phyloP scores from a whole-genome alignment of 768 basidiomycete genomes.

The Coprinopsis cinerea region DNA sequence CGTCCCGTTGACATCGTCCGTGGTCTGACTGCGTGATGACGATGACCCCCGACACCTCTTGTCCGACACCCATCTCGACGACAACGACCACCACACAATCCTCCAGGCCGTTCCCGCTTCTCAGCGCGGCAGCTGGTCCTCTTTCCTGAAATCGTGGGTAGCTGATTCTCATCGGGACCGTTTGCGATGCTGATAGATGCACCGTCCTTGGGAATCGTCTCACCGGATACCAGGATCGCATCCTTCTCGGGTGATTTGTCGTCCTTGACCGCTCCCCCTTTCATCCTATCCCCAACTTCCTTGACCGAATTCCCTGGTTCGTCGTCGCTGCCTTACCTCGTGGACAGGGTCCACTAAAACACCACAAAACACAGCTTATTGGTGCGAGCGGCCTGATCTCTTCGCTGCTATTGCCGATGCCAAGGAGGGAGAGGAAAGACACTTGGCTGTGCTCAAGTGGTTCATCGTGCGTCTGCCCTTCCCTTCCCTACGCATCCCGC shows the following conservation, averaged over 20 bases:
- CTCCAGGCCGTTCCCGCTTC: slow-evolving; percentile 73
- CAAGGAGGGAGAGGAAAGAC: slow-evolving; percentile 61
- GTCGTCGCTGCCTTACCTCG: slow-evolving; percentile 17
- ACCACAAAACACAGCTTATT: slow-evolving; percentile 80
- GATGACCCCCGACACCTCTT: background rate
- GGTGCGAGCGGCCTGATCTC: slow-evolving; percentile 90
- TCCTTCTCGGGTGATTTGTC: slow-evolving; percentile 87
- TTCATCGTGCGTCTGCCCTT: slow-evolving; percentile 64
- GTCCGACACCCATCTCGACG: too few relatives aligned
- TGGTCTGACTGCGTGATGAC: background rate
- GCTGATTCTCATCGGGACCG: background rate
- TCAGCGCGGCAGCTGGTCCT: slow-evolving; percentile 84
- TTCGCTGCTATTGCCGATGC: slow-evolving; percentile 86
- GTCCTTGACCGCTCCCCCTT: slow-evolving; percentile 78
- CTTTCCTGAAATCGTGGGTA: slow-evolving; percentile 85
- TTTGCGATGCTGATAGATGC: background rate
- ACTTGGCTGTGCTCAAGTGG: slow-evolving; percentile 81
- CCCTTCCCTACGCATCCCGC: background rate
- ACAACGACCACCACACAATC: slow-evolving; percentile 9
- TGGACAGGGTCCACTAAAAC: background rate
- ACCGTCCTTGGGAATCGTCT: slow-evolving; percentile 4
- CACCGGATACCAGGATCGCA: slow-evolving; percentile 51
- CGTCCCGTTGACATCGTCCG: background rate
- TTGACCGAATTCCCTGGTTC: slow-evolving; percentile 88
- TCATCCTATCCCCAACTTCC: slow-evolving; percentile 88